Conservation (phyloP, 768 basidiomycete genomes). For the Kwoniella dendrophila region DNA sequence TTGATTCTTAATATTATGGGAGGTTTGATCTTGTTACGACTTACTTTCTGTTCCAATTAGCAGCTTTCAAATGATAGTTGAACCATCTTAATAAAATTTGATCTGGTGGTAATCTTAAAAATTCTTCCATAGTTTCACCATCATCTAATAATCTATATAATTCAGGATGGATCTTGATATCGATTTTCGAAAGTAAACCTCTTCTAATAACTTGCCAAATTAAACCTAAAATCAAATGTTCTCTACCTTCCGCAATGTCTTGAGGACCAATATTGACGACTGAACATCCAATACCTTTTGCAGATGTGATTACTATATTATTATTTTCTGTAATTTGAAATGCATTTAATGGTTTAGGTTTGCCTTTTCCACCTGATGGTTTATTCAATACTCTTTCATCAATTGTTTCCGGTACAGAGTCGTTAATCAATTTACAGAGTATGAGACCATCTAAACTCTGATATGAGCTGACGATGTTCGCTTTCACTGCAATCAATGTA, state of each 20-base stretch:
- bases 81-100: conserved; percentile 99
- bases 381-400: conserved; percentile 97
- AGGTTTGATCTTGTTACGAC: conserved; percentile 12
- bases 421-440: conserved; percentile 95
- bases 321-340: conserved; percentile 99
- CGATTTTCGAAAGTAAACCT: conserved; percentile 89
- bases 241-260: conserved; percentile 87
- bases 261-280: conserved; percentile 97
- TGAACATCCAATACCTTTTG: conserved; percentile 96
- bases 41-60: conserved; percentile 84
- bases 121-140: conserved; percentile 94
- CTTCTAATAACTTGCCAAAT: conserved; percentile 98
- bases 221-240: conserved; percentile 94
- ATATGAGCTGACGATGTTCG: background rate
- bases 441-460: conserved; percentile 74
- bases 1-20: too few species aligned
- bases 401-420: conserved; percentile 98
- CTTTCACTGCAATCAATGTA: background rate
- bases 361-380: conserved; percentile 67
- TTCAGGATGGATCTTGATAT: conserved; percentile 98
- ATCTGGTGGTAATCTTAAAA: conserved; percentile 89
- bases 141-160: conserved; percentile 94
- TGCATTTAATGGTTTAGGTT: conserved; percentile 72
- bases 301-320: conserved; percentile 97
- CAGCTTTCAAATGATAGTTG: conserved; percentile 96